A percentile compares a stretch with the other conserved stretches of the same genome.
Conservation (phyloP, 2,329 filamentous ascomycete genomes). For the Aureobasidium musti region DNA sequence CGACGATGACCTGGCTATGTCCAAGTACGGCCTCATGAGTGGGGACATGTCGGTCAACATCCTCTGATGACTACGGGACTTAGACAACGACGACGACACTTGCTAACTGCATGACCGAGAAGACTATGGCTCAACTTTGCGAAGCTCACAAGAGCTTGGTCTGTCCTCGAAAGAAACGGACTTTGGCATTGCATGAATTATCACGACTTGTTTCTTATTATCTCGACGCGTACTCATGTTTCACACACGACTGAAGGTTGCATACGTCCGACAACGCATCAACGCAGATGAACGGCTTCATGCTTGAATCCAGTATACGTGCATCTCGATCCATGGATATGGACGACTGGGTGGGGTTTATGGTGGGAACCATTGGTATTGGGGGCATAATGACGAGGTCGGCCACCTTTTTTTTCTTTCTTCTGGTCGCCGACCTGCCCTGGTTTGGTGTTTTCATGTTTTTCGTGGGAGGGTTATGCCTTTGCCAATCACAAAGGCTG, state of each 20-base stretch:
- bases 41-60: conserved; percentile 20
- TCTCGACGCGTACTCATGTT: conserved; percentile 18
- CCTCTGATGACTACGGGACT: neutral
- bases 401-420: neutral
- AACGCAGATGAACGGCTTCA: conserved; percentile 1
- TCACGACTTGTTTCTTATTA: conserved; percentile 27
- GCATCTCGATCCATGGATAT: conserved; percentile 27
- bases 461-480: neutral
- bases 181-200: conserved; percentile 21
- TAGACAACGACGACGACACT: neutral
- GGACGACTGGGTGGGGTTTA: conserved; percentile 14
- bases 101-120: neutral
- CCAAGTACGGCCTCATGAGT: conserved; percentile 30
- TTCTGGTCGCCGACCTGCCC: conserved; percentile 21
- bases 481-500: conserved; percentile 20
- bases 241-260: conserved; percentile 16
- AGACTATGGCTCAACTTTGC: neutral
- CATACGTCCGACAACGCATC: conserved; percentile 17
- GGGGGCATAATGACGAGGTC: conserved; percentile 26
- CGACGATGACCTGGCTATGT: conserved; percentile 39
- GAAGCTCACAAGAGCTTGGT: neutral
- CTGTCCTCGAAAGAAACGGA: neutral
- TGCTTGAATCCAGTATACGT: conserved; percentile 11
- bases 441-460: conserved; percentile 10
- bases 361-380: conserved; percentile 5